Conservation (phyloP, 2,329 filamentous ascomycete species). For the Arthrinium phaeospermum region DNA sequence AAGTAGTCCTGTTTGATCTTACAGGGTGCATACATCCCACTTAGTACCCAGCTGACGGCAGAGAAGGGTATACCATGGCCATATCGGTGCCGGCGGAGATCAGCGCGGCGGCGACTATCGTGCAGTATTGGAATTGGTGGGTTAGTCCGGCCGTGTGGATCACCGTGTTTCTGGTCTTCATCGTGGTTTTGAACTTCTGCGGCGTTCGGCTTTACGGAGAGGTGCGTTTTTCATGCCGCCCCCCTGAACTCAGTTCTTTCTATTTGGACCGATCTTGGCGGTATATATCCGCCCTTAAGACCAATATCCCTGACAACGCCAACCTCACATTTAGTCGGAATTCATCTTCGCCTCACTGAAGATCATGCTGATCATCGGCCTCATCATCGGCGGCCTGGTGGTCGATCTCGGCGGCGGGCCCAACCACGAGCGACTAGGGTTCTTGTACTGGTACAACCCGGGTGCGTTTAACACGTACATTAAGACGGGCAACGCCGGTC, state of each 20-base stretch:
- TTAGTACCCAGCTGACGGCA: background rate
- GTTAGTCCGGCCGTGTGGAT: conserved; percentile 76
- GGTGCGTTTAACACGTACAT: conserved; percentile 21
- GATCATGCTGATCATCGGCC: conserved; percentile 19
- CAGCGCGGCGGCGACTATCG: conserved; percentile 68
- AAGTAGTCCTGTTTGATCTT: background rate
- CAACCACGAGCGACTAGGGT: conserved; percentile 13
- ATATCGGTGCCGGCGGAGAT: conserved; percentile 16
- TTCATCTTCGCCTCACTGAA: conserved; percentile 20
- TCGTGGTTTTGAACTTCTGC: conserved; percentile 40
- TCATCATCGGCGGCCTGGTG: conserved; percentile 20
- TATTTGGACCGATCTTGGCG: background rate
- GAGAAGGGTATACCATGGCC: conserved; percentile 1
- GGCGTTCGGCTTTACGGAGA: conserved; percentile 17
- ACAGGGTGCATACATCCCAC: background rate
- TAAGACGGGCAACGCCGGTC: background rate
- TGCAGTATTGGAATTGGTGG: conserved; percentile 72
- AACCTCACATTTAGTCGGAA: conserved; percentile 10
- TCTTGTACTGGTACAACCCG: conserved; percentile 21
- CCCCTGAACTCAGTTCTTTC: background rate
- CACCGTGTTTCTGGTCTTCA: conserved; percentile 72
- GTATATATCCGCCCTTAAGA: background rate
- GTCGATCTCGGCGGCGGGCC: conserved; percentile 19
- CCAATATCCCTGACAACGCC: background rate
- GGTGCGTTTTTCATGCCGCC: background rate